Evolutionary conservation across 2,329 filamentous ascomycete genomes (phyloP).

Genomic region (Pestalotiopsis sp.): DNA sequence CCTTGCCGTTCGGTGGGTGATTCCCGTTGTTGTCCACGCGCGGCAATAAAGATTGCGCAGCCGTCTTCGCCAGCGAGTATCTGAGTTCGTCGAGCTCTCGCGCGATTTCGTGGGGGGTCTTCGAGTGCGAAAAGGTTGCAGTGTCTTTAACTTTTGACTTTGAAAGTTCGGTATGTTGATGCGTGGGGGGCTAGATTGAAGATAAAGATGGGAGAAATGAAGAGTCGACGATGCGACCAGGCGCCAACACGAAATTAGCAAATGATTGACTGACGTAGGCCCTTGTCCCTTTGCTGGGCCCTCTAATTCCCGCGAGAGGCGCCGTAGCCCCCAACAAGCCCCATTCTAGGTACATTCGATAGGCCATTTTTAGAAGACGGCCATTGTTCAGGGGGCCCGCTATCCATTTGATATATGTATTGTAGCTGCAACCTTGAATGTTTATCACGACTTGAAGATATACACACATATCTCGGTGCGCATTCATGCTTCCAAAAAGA

Average conservation of each 20-base stretch:
- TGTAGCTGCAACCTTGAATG: neutral
- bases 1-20: neutral
- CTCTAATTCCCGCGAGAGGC: neutral
- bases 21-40: neutral
- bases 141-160: neutral
- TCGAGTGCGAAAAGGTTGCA: neutral
- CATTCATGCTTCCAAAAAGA: too few relatives aligned
- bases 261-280: conserved; percentile 8
- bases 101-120: neutral
- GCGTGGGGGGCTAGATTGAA: neutral
- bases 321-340: neutral
- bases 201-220: neutral
- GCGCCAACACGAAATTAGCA: conserved; percentile 9
- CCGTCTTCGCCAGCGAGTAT: neutral
- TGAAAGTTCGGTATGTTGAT: neutral
- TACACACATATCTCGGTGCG: too few relatives aligned
- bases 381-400: neutral
- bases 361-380: neutral
- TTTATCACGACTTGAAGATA: neutral
- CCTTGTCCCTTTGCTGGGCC: neutral
- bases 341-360: too few relatives aligned
- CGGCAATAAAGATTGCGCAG: neutral
- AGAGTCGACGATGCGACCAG: conserved; percentile 1
- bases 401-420: neutral
- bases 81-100: neutral